Evolutionary conservation across 306 rosid genomes (phyloP).

Genomic region (Sindora glabra): DNA sequence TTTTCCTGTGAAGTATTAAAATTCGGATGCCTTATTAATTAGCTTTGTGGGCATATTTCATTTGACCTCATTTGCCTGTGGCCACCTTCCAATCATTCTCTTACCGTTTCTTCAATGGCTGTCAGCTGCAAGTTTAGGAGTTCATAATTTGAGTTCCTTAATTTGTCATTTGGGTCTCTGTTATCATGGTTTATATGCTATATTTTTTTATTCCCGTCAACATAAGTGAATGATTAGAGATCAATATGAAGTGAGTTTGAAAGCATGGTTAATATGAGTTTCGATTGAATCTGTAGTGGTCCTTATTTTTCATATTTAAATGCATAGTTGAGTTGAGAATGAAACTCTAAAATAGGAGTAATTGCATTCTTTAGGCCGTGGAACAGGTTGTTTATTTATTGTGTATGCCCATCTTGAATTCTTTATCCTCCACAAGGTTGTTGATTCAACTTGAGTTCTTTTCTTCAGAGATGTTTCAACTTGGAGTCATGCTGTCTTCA

Average conservation of each 20-base stretch:
- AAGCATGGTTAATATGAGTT: conserved; percentile 6
- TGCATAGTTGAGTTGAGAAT: neutral
- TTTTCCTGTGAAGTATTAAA: neutral
- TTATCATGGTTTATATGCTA: neutral
- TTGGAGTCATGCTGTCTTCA: no score
- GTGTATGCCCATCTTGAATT: neutral
- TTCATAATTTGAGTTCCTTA: conserved; percentile 4
- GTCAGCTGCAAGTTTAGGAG: neutral
- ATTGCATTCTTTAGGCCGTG: neutral
- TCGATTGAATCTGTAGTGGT: conserved; percentile 1
- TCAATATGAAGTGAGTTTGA: conserved; percentile 1
- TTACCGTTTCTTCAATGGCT: neutral
- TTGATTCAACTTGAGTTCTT: no score
- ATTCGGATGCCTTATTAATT: neutral
- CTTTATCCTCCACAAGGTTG: neutral
- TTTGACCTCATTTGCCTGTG: neutral
- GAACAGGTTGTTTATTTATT: conserved; percentile 2
- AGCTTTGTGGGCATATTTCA: neutral
- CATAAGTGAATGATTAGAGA: no score
- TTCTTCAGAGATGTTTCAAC: no score
- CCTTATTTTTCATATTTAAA: neutral
- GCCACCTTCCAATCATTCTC: neutral
- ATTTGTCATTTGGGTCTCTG: neutral
- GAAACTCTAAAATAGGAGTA: neutral
- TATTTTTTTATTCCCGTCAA: no score